phyloP scores from a whole-genome alignment of 345 rosid genomes.

The Lumnitzera littorea region DNA sequence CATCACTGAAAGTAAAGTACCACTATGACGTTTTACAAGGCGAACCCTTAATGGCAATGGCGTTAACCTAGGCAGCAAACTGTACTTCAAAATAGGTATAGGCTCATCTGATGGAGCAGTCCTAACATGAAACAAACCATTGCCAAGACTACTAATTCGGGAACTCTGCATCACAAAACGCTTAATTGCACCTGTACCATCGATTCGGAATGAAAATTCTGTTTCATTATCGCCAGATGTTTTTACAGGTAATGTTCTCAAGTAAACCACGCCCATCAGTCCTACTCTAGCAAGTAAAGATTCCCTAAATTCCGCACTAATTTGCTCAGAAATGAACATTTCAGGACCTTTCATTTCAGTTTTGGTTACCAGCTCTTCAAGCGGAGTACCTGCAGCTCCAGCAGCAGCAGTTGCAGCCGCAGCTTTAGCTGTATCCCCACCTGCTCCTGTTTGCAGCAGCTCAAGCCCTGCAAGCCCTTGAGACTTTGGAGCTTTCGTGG shows the following conservation, averaged over 20 bases:
- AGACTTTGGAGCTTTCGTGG: constrained; percentile 58
- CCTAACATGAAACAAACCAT: constrained; percentile 88
- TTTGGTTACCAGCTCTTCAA: constrained; percentile 74
- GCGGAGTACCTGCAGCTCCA: constrained; percentile 35
- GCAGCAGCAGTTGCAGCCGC: constrained; percentile 31
- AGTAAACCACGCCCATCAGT: constrained; percentile 79
- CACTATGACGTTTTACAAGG: constrained; percentile 70
- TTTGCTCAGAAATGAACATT: constrained; percentile 79
- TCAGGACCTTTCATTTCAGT: constrained; percentile 96
- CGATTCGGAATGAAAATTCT: constrained; percentile 84
- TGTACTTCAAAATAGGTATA: constrained; percentile 79
- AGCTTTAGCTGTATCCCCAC: constrained; percentile 22
- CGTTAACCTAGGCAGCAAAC: constrained; percentile 74
- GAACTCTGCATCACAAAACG: constrained; percentile 73
- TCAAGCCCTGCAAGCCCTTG: constrained; percentile 97
- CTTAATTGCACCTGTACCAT: constrained; percentile 63
- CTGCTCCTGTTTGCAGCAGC: constrained; percentile 70
- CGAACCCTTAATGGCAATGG: constrained; percentile 91
- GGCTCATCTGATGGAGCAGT: constrained; percentile 89
- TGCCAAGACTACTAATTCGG: constrained; percentile 71
- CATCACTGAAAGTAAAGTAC: constrained; percentile 94
- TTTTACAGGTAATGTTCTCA: constrained; percentile 77
- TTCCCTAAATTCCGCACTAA: constrained; percentile 93
- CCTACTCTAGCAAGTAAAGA: constrained; percentile 91
- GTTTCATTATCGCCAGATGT: constrained; percentile 69